Base-by-base conservation (phyloP, 495 filamentous ascomycete genomes). In the Tirmania nivea region DNA sequence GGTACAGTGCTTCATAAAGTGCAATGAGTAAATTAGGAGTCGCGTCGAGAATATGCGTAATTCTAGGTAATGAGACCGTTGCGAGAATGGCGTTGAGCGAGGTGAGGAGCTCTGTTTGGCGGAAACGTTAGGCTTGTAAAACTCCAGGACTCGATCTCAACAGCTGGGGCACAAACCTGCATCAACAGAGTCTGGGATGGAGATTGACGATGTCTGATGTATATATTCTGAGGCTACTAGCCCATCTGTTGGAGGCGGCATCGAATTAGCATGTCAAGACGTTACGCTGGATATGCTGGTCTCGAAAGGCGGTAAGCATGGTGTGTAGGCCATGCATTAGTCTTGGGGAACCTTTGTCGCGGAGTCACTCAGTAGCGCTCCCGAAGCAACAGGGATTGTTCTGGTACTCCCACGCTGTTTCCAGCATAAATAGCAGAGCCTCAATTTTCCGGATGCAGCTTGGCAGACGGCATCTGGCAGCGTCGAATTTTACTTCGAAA, bases 21-120 rank as follows among this genome's bases (percentile, higher is more conserved):
- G 55, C 49, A 35, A 63, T 61, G 10, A 63, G 56, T 8, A 63
- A 54, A 16, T 57, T 54, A 12, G 60, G 60, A 1, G 60, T 63
- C 14, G 49, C 51, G 52, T 63, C 60, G 50, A 63, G 59, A 51
- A 61, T 51, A 47, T 59, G 61, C 3, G 51, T 50, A n/a, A 63
- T 51, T 25, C 54, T 59, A 1, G 60, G 60, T 11, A 63, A 56
- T 21, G 37, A 52, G 9, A 56, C 51, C 8, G 49, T 62, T 42
- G 56, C 50, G 49, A 63, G 56, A 5, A 62, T 53, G 9, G 56
- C 36, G 52, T 63, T 63, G 35, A 63, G 49, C 16, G 53, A 50
- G 52, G 54, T 31, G 48, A 63, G 59, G 14, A 63, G 59, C 1
- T 45, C 39, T 45, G 39, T 19, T 45, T 31, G 1, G 25, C 25